Evolutionary conservation across 2,329 filamentous ascomycete genomes (phyloP).

Genomic region (Ploettnerulaceae sp.): DNA sequence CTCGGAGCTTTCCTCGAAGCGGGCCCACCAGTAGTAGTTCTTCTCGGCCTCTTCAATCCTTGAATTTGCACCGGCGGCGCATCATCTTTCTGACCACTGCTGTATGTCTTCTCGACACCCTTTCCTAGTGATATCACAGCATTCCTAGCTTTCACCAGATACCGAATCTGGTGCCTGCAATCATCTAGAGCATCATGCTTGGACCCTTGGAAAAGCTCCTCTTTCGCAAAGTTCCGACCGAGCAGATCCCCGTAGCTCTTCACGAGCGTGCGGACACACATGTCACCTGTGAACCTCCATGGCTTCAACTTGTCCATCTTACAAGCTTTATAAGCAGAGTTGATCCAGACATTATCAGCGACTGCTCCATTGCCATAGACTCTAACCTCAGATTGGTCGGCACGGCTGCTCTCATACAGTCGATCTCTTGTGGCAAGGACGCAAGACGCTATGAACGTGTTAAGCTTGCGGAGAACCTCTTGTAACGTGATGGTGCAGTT

Average conservation of each 20-base stretch:
- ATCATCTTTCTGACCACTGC: no score
- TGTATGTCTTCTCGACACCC: no score
- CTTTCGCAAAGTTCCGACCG: constrained; percentile 9
- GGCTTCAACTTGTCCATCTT: constrained; percentile 9
- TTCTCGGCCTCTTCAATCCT: no score
- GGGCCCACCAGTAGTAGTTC: no score
- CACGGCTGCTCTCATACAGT: neutral
- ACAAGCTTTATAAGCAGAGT: constrained; percentile 14
- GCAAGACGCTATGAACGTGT: constrained; percentile 6
- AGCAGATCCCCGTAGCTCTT: constrained; percentile 6
- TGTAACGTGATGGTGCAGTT: constrained; percentile 1
- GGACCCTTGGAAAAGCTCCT: constrained; percentile 1
- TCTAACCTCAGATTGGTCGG: constrained; percentile 11
- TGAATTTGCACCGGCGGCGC: no score
- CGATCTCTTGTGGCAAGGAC: constrained; percentile 1
- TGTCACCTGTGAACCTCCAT: constrained; percentile 18
- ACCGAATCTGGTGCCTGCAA: constrained; percentile 18
- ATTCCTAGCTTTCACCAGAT: constrained; percentile 17
- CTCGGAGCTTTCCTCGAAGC: no score
- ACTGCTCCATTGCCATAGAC: constrained; percentile 21
- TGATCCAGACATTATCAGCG: constrained; percentile 21
- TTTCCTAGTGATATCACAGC: neutral
- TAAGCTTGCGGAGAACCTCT: constrained; percentile 13
- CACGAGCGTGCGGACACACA: constrained; percentile 20
- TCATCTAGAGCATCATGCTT: constrained; percentile 21